Evolutionary conservation across 352 stramenopile genomes (phyloP).

Genomic region (Globisporangium echinulatum): DNA sequence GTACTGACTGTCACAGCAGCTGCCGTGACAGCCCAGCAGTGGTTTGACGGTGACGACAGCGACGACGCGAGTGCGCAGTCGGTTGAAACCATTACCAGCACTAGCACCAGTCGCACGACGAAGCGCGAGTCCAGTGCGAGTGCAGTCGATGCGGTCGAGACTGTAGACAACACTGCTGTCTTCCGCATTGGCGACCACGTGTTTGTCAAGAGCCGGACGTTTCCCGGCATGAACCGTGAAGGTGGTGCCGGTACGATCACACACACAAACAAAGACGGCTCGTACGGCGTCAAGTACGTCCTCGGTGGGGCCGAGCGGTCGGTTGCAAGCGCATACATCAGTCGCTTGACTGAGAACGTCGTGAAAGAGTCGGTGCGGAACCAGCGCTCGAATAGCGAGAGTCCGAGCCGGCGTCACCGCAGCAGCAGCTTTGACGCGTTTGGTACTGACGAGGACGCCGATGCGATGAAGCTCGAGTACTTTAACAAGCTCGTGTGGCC

Average conservation of each 20-base stretch:
- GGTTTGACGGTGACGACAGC: slow-evolving; percentile 22
- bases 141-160: slow-evolving; percentile 10
- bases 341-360: slow-evolving; percentile 56
- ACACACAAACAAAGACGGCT: slow-evolving; percentile 49
- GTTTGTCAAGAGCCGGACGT: slow-evolving; percentile 68
- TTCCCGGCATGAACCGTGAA: slow-evolving; percentile 74
- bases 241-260: slow-evolving; percentile 54
- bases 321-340: slow-evolving; percentile 53
- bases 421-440: background rate
- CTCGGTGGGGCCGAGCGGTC: slow-evolving; percentile 70
- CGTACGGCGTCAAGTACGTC: slow-evolving; percentile 83
- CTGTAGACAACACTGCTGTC: slow-evolving; percentile 2
- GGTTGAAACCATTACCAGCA: slow-evolving; percentile 1
- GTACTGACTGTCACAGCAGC: too few species aligned
- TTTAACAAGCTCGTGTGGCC: slow-evolving; percentile 81
- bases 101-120: background rate
- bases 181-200: slow-evolving; percentile 61
- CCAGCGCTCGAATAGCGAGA: slow-evolving; percentile 12
- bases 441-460: slow-evolving; percentile 15
- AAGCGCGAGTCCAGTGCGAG: background rate
- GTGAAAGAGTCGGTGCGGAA: slow-evolving; percentile 78
- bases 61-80: background rate
- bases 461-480: slow-evolving; percentile 43
- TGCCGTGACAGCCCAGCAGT: slow-evolving; percentile 16
- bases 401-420: slow-evolving; percentile 1